Conservation (phyloP, 768 basidiomycete genomes). For the Amanita polypyramis region DNA sequence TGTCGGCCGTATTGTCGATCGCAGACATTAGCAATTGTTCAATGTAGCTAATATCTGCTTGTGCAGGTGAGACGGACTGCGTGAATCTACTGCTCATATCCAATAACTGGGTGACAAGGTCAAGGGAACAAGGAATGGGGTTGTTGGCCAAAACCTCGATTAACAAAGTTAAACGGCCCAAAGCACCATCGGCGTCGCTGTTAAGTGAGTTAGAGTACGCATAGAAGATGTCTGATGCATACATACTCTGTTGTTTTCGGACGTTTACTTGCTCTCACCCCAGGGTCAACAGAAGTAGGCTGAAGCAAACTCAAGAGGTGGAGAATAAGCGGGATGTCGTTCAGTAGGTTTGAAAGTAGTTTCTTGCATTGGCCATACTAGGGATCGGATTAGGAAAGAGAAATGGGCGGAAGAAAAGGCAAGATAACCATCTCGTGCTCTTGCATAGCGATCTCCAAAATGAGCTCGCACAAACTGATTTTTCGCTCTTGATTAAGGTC, state of each 20-base stretch:
- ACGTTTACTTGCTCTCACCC: slow-evolving; percentile 52
- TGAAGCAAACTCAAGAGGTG: slow-evolving; percentile 41
- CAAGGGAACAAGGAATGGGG: slow-evolving; percentile 55
- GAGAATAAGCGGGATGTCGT: slow-evolving; percentile 41
- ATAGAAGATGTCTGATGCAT: background rate
- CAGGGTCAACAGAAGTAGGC: slow-evolving; percentile 28
- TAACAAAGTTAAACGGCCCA: slow-evolving; percentile 45
- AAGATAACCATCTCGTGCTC: slow-evolving; percentile 37
- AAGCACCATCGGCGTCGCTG: slow-evolving; percentile 24
- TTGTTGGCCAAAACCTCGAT: slow-evolving; percentile 64
- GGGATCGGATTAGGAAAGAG: slow-evolving; percentile 23
- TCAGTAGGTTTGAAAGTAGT: slow-evolving; percentile 36
- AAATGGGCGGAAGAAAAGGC: background rate
- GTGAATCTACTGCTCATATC: slow-evolving; percentile 61
- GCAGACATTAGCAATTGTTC: slow-evolving; percentile 82
- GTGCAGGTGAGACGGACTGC: slow-evolving; percentile 39
- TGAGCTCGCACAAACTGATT: slow-evolving; percentile 38
- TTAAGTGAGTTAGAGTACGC: slow-evolving; percentile 2
- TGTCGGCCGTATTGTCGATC: slow-evolving; percentile 52
- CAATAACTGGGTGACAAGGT: slow-evolving; percentile 62
- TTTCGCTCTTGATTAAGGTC: slow-evolving; percentile 42
- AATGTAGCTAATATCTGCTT: slow-evolving; percentile 64
- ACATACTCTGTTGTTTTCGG: slow-evolving; percentile 48
- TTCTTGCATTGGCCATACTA: slow-evolving; percentile 28
- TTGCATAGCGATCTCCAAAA: slow-evolving; percentile 44